phyloP scores from a whole-genome alignment of 2,329 filamentous ascomycete genomes.

The Moelleriella libera region DNA sequence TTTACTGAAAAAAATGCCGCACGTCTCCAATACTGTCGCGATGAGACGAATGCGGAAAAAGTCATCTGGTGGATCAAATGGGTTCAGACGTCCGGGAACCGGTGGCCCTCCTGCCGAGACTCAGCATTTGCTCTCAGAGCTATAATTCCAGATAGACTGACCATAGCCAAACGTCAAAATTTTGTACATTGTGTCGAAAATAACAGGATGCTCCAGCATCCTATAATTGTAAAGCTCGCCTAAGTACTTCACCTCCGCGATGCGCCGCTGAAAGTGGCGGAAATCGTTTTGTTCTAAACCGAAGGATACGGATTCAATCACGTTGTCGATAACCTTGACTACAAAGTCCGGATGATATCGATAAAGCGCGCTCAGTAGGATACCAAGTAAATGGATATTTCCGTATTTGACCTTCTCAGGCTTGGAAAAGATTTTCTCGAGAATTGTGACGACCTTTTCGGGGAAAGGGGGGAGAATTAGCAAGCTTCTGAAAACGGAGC shows the following conservation, averaged over 20 bases:
- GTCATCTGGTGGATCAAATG: conserved; percentile 79
- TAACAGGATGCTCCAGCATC: conserved; percentile 85
- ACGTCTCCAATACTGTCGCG: conserved; percentile 83
- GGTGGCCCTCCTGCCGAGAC: conserved; percentile 54
- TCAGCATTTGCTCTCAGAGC: not conserved
- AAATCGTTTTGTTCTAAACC: conserved; percentile 95
- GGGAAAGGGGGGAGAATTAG: not conserved
- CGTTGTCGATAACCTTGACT: conserved; percentile 78
- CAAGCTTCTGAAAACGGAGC: not conserved
- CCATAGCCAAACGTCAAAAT: conserved; percentile 86
- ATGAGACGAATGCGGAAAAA: conserved; percentile 91
- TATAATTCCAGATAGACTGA: conserved; percentile 16
- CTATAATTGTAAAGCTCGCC: conserved; percentile 96
- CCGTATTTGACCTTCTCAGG: conserved; percentile 96
- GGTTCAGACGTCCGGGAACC: conserved; percentile 59
- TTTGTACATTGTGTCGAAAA: conserved; percentile 92
- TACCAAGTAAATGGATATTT: conserved; percentile 86
- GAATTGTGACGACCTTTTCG: conserved; percentile 50
- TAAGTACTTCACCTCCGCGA: conserved; percentile 92
- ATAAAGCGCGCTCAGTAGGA: conserved; percentile 76
- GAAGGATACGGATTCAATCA: conserved; percentile 75
- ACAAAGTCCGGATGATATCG: conserved; percentile 88
- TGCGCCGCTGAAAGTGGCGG: conserved; percentile 86
- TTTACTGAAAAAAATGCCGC: conserved; percentile 89
- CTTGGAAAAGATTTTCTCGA: conserved; percentile 89